These are phyloP conservation scores for Entomortierella lignicola DNA, from an alignment of 192 early-diverging fungal genomes.

Conservation along the genomic window DNA sequence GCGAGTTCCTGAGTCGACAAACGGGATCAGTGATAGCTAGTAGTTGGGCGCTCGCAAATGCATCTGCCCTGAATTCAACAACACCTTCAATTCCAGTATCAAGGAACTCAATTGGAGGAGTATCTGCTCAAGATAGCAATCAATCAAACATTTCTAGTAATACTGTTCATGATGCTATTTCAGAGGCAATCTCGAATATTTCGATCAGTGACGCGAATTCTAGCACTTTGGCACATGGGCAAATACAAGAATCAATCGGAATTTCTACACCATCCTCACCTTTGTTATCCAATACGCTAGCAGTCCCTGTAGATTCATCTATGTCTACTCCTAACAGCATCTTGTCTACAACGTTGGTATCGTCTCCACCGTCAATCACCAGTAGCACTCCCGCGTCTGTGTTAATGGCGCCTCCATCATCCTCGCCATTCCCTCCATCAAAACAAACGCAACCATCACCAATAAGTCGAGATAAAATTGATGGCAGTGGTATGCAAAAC, in stretches of 20 bases:
- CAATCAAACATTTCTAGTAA: neutral
- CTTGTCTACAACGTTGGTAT: conserved; percentile 9
- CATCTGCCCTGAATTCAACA: neutral
- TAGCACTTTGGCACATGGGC: neutral
- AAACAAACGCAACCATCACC: neutral
- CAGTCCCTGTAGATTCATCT: neutral
- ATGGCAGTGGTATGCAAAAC: conserved; percentile 68
- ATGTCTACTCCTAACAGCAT: neutral
- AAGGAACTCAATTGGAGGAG: neutral
- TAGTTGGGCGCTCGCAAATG: neutral
- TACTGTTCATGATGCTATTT: neutral
- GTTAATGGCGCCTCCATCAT: conserved; percentile 32
- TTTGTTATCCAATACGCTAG: neutral
- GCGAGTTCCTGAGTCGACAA: conserved; percentile 56
- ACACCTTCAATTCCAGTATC: neutral
- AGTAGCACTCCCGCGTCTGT: conserved; percentile 12
- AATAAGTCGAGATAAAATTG: conserved; percentile 3
- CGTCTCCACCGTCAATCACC: conserved; percentile 29
- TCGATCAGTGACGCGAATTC: neutral
- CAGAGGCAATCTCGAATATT: neutral
- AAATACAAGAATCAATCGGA: neutral
- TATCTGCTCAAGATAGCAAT: neutral
- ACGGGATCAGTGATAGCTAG: conserved; percentile 25
- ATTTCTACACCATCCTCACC: neutral
- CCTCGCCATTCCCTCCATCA: conserved; percentile 22